These are phyloP conservation scores for Coniella vitis DNA, from an alignment of 2,329 filamentous ascomycete genomes.

Conservation along the genomic window DNA sequence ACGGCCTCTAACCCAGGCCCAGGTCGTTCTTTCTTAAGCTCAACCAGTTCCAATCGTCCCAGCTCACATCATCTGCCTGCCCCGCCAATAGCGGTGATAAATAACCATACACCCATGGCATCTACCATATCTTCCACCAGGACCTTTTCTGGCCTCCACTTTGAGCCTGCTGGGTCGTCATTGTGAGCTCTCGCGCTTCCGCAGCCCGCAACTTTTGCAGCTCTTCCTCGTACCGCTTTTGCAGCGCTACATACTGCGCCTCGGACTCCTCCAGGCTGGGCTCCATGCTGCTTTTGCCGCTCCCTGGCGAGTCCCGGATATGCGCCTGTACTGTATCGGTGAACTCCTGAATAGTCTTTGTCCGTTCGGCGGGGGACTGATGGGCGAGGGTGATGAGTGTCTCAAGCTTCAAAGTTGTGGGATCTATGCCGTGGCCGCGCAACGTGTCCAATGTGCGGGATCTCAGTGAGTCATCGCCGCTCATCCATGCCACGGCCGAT, in stretches of 20 bases:
- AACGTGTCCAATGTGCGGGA: background rate
- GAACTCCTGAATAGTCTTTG: background rate
- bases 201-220: background rate
- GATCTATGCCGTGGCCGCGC: background rate
- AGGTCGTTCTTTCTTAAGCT: too few relatives aligned
- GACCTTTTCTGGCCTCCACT: background rate
- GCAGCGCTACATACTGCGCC: background rate
- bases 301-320: background rate
- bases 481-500: conserved; percentile 24
- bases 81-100: too few relatives aligned
- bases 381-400: background rate
- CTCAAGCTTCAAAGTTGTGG: background rate
- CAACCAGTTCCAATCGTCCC: too few relatives aligned
- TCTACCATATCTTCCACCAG: background rate
- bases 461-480: background rate
- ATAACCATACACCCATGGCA: too few relatives aligned
- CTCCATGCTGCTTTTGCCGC: background rate
- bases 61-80: too few relatives aligned
- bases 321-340: background rate
- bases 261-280: background rate
- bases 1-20: too few relatives aligned
- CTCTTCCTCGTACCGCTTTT: background rate
- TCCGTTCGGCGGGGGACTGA: background rate
- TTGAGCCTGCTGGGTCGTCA: too few relatives aligned
- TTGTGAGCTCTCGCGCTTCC: background rate